Percentiles rank a stretch among this genome's conserved stretches.
Evolutionary conservation across 306 rosid species (phyloP).

Genomic region (Malus asiatica): DNA sequence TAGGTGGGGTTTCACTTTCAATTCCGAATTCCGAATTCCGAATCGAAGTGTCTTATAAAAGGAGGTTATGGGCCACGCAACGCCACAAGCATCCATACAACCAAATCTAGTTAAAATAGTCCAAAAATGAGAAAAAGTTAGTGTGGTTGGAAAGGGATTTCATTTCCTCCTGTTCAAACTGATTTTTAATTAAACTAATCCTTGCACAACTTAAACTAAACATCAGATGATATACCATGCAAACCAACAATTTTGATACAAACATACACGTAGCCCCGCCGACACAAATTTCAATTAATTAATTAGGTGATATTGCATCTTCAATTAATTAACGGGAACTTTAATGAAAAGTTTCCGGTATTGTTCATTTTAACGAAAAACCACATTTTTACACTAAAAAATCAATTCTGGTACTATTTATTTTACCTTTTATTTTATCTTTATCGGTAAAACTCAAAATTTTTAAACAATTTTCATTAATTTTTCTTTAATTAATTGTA

Average conservation of each 20-base stretch:
- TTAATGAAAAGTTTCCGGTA: no score
- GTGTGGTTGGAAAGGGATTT: background rate
- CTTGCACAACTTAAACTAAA: background rate
- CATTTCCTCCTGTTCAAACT: background rate
- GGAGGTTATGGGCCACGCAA: slow-evolving; percentile 31
- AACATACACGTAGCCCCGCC: background rate
- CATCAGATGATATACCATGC: background rate
- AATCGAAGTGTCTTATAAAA: slow-evolving; percentile 38
- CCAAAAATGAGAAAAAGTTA: background rate
- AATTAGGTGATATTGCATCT: background rate
- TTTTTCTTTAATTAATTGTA: background rate
- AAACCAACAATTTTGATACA: background rate
- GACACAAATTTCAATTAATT: background rate
- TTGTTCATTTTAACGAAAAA: no score
- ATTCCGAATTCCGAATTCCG: slow-evolving; percentile 60
- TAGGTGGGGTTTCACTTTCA: slow-evolving; percentile 56
- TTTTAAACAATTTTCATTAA: no score
- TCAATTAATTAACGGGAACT: background rate
- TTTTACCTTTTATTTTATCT: no score
- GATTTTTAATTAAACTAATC: background rate
- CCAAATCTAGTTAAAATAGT: slow-evolving; percentile 16
- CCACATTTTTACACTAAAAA: no score
- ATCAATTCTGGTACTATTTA: no score
- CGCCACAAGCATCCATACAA: slow-evolving; percentile 25
- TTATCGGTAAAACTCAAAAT: no score